These are phyloP conservation scores for Lachancea fermentati DNA, from an alignment of 805 yeast genomes.

Conservation along the genomic window DNA sequence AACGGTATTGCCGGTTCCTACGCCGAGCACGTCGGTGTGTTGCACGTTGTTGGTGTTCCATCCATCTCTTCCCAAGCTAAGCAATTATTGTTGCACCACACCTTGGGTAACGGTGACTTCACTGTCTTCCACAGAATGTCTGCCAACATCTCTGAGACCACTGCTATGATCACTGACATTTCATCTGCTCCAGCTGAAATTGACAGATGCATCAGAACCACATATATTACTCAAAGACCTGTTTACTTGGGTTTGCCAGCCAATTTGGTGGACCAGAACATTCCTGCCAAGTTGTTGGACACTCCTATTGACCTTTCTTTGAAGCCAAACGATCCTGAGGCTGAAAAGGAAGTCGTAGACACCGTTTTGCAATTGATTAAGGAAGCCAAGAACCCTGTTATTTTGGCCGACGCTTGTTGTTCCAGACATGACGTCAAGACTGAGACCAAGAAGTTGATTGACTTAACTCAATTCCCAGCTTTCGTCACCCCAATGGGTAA, in stretches of 20 bases:
- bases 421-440: constrained; percentile 61
- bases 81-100: constrained; percentile 72
- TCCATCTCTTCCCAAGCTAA: constrained; percentile 66
- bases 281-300: constrained; percentile 47
- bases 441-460: constrained; percentile 57
- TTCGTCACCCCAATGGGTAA: constrained; percentile 90
- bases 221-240: constrained; percentile 69
- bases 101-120: constrained; percentile 79
- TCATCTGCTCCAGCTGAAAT: constrained; percentile 62
- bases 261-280: constrained; percentile 62
- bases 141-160: constrained; percentile 59
- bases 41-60: constrained; percentile 86
- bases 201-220: constrained; percentile 69
- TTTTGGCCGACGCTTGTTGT: constrained; percentile 84
- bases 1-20: constrained; percentile 86
- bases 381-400: constrained; percentile 60
- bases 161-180: constrained; percentile 59
- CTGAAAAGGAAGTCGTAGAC: constrained; percentile 26
- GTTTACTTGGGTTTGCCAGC: constrained; percentile 81
- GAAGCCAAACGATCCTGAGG: constrained; percentile 12
- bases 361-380: constrained; percentile 37
- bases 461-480: constrained; percentile 68
- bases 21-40: constrained; percentile 82
- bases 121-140: constrained; percentile 77
- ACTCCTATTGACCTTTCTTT: constrained; percentile 59